Conservation (phyloP, 257 asterid genomes). For the Petunia axillaris region DNA sequence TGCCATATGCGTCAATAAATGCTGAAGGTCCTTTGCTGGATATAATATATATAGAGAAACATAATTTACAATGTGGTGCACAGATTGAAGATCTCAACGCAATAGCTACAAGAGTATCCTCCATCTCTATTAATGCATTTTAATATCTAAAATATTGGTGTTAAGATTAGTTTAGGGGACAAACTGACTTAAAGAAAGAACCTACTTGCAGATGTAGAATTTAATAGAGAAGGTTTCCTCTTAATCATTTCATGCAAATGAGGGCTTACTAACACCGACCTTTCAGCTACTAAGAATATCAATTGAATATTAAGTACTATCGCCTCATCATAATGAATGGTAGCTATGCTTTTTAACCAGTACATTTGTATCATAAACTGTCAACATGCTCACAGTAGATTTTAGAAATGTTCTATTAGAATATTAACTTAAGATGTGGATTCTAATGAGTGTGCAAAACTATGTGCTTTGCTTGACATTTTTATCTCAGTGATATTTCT, state of each 20-base stretch:
- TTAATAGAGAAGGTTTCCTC: neutral
- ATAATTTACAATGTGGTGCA: neutral
- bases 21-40: constrained; percentile 10
- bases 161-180: neutral
- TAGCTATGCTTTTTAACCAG: neutral
- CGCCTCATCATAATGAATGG: neutral
- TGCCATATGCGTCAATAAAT: neutral
- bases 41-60: neutral
- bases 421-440: neutral
- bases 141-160: neutral
- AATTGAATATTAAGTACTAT: constrained; percentile 6
- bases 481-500: constrained; percentile 1
- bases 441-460: neutral
- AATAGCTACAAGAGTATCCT: neutral
- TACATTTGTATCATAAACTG: neutral
- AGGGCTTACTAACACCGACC: neutral
- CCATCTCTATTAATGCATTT: neutral
- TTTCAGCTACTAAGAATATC: neutral
- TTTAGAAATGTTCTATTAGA: neutral
- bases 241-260: neutral
- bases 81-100: constrained; percentile 11
- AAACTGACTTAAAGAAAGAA: neutral
- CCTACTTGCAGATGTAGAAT: neutral
- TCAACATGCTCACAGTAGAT: neutral
- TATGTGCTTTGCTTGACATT: neutral